Evolutionary conservation across 352 stramenopile genomes (phyloP), one percentile per base, ranked within the genome.

Genomic region (Achlya hypogyna): DNA sequence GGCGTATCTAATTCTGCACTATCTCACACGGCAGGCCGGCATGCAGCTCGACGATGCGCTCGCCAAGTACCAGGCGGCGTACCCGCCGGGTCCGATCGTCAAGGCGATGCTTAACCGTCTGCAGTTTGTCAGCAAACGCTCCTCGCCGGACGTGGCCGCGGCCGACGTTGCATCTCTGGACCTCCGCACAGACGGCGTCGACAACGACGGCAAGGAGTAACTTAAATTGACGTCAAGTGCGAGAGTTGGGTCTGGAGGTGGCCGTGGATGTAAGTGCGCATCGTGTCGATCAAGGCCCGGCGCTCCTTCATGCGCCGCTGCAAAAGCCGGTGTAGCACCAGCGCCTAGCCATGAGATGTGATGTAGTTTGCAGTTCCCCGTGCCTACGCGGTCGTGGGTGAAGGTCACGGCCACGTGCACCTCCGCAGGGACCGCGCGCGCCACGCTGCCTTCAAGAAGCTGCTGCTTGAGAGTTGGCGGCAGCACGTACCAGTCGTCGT

Each of bases 401-500:
- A 91, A 74, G 25, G 53, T 71, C 20, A 78, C 25, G 20, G 62
- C 38, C 20, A 88, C 43, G 38, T 69, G 76, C 18, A 91, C 52
- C 47, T 71, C 72, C 8, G 81, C 79, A 20, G 75, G 65, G n/a
- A 72, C 67, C 0, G 62, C 31, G 2, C 80, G 77, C 14, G 70
- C 62, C 0, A 51, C 51, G 51, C 72, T 77, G 3, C 22, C 45
- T 64, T 91, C 82, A 1, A 87, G 47, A 5, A 84, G 62, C 62
- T 88, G 79, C 63, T 91, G 82, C 0, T 74, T 71, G 18, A 91
- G 63, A 28, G 82, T 91, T 32, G 74, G 79, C 34, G 75, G 79
- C 38, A 91, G 58, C 0, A 78, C 49, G 42, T 81, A 62, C 80
- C 82, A 88, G n/a, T 79, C 67, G 12, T 77, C 71, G 66, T 87